A percentile compares a stretch with the other conserved stretches of the same genome.
phyloP scores from a whole-genome alignment of 169 alveolate species.

The Besnoitia besnoiti region DNA sequence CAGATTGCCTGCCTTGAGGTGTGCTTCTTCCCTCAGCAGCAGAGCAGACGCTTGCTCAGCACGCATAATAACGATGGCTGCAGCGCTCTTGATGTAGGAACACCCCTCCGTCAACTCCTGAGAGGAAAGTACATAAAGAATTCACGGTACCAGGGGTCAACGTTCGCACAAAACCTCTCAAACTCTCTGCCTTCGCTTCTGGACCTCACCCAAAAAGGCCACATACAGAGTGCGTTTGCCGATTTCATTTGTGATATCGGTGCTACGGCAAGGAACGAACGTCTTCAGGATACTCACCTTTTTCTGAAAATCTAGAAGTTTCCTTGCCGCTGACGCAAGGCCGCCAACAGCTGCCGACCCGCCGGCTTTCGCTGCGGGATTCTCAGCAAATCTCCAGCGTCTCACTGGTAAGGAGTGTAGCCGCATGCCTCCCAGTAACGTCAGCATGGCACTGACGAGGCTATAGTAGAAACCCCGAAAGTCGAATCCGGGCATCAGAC shows the following conservation, averaged over 20 bases:
- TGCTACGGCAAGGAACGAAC: too few species aligned
- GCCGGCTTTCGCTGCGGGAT: constrained; percentile 38
- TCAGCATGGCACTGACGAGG: constrained; percentile 40
- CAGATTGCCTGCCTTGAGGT: neutral
- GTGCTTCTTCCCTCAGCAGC: constrained; percentile 14
- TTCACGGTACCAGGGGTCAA: neutral
- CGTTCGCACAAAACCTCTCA: too few species aligned
- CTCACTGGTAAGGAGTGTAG: constrained; percentile 37
- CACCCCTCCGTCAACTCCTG: constrained; percentile 51
- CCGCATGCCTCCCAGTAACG: constrained; percentile 49
- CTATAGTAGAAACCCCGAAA: constrained; percentile 34
- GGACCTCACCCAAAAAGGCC: too few species aligned
- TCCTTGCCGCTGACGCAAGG: constrained; percentile 54
- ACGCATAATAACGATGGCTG: constrained; percentile 31
- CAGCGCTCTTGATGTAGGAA: constrained; percentile 47
- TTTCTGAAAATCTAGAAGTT: constrained; percentile 25
- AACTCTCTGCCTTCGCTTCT: too few species aligned
- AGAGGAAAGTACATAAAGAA: neutral
- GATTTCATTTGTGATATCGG: too few species aligned
- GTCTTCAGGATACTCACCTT: too few species aligned
- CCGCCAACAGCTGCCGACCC: constrained; percentile 47
- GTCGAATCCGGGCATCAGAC: constrained; percentile 48
- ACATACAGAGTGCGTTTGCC: neutral
- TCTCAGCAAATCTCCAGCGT: constrained; percentile 50
- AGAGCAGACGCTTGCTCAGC: constrained; percentile 62